Evolutionary conservation across 2,329 filamentous ascomycete genomes (phyloP), one percentile per base, ranked within the genome.

Genomic region (Albophoma yamanashiensis): DNA sequence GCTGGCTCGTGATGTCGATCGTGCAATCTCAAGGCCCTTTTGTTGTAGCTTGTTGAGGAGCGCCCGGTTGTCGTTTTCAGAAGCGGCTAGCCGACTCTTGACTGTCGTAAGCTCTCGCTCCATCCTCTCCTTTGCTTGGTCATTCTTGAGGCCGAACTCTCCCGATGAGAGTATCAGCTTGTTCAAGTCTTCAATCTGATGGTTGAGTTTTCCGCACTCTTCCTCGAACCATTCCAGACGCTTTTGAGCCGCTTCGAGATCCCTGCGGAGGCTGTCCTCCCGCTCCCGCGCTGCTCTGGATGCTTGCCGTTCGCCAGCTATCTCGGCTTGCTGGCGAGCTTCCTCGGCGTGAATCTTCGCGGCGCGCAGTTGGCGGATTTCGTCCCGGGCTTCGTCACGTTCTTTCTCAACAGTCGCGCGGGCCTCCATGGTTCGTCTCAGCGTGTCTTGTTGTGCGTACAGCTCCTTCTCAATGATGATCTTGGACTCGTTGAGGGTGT

Each of bases 391-490:
- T 59, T 96, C 91, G 68, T 96, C 94, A 3, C 92, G 89, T 68
- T 96, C 91, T 64, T 88, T 85, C 70, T 99, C 93, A 0, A 91
- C 91, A 6, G 85, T 84, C 6, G 86, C 81, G 39, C 91, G 85
- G 55, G 90, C 88, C 72, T 96, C 92, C 65, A 89, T 91, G 14
- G 92, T 90, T 59, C 93, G 86, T 43, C 94, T 86, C 55, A 97
- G 82, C 14, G 90, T 89, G 70, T 99, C 93, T 72, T 97, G 92
- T 70, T 97, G 93, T 6, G 90, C 88, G 71, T 97, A 97, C 72
- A 99, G 87, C 74, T 97, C 93, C 73, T 97, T 97, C 74, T 99
- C 93, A 64, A 99, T 96, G 55, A 87, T 96, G 67, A 97, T 96
- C 74, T 99, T 99, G 36, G 91, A 88, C 64, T 97, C 92, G 67